These are phyloP conservation scores for Astragalus membranaceus DNA, from an alignment of 306 rosid species.

Conservation along the genomic window DNA sequence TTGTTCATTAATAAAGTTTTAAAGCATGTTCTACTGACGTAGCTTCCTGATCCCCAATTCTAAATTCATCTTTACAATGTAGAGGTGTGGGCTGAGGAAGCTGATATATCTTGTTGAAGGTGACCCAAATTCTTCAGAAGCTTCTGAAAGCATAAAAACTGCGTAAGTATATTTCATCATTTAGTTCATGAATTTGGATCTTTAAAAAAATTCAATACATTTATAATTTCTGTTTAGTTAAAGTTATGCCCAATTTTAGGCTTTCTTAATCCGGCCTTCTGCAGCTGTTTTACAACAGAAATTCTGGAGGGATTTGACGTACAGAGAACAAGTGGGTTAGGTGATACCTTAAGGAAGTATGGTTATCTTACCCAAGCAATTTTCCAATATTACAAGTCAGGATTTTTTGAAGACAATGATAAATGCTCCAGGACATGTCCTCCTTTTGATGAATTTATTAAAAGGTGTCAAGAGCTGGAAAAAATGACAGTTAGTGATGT, in stretches of 20 bases:
- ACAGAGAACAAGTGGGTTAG: constrained; percentile 80
- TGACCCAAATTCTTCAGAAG: constrained; percentile 90
- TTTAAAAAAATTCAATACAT: background rate
- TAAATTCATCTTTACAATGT: constrained; percentile 23
- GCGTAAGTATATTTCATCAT: constrained; percentile 50
- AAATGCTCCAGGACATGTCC: constrained; percentile 47
- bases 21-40: constrained; percentile 14
- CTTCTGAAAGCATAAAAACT: constrained; percentile 91
- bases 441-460: constrained; percentile 53
- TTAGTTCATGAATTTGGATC: background rate
- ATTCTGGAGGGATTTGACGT: constrained; percentile 93
- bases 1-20: background rate
- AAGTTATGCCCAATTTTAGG: background rate
- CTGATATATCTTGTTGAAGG: constrained; percentile 97
- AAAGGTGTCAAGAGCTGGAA: constrained; percentile 69
- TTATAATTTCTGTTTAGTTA: background rate
- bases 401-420: constrained; percentile 32
- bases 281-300: constrained; percentile 95
- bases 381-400: constrained; percentile 57
- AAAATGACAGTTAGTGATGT: constrained; percentile 87
- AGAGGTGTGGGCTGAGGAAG: constrained; percentile 93
- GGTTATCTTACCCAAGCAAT: constrained; percentile 83
- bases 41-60: background rate
- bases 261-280: constrained; percentile 15
- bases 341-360: constrained; percentile 84